Percentiles rank a stretch among this genome's conserved stretches.
These are phyloP conservation scores for Elsinoe necatrix DNA, from an alignment of 2,329 filamentous ascomycete genomes.

Conservation along the genomic window DNA sequence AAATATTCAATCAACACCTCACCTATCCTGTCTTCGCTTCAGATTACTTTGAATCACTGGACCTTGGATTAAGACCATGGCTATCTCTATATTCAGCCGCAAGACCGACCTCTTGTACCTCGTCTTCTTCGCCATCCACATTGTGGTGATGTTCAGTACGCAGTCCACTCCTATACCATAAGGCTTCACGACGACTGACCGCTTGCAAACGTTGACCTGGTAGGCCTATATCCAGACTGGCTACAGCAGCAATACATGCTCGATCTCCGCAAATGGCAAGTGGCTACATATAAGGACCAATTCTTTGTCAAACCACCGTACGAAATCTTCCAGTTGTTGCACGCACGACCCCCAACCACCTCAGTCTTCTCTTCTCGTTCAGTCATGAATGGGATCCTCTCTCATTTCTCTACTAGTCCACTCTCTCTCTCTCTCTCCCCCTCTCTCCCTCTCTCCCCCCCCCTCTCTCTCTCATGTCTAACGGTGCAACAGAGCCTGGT, in stretches of 20 bases:
- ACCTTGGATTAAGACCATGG: slow-evolving; percentile 21
- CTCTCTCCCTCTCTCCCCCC: no score
- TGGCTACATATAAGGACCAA: slow-evolving; percentile 53
- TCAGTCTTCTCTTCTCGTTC: no score
- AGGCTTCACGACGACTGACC: slow-evolving; percentile 11
- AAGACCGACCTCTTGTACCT: slow-evolving; percentile 45
- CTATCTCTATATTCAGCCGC: slow-evolving; percentile 28
- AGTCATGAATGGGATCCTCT: no score
- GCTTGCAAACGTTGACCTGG: slow-evolving; percentile 47
- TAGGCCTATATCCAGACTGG: slow-evolving; percentile 46
- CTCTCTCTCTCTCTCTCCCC: no score
- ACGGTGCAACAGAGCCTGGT: slow-evolving; percentile 47
- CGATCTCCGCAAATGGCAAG: slow-evolving; percentile 48
- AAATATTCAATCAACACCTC: neutral
- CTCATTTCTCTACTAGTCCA: no score
- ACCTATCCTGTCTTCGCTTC: neutral
- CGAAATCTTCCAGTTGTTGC: slow-evolving; percentile 16
- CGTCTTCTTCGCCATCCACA: slow-evolving; percentile 53
- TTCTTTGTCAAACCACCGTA: slow-evolving; percentile 52
- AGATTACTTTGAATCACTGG: no score
- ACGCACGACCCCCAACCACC: no score
- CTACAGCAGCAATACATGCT: slow-evolving; percentile 43
- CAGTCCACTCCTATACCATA: slow-evolving; percentile 10
- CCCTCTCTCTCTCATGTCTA: no score
- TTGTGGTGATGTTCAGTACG: slow-evolving; percentile 55